Evolutionary conservation across 495 filamentous ascomycete genomes (phyloP).

Genomic region (Aspergillus nidulans): DNA sequence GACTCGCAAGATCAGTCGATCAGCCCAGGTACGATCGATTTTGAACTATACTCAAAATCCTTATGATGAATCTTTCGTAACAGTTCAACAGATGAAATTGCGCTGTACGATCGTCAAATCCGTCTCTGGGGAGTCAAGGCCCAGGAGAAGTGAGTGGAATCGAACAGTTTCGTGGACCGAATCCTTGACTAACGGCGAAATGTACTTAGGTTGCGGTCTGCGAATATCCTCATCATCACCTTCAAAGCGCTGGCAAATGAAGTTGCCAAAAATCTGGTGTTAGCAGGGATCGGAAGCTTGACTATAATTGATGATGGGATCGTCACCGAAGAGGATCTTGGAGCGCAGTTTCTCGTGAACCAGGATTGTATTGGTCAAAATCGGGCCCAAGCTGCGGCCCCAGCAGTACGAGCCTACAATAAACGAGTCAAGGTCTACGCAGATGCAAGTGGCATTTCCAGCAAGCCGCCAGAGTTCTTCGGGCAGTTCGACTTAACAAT

Average conservation of each 20-base stretch:
- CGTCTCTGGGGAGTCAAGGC: slow-evolving; percentile 97
- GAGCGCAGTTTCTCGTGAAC: slow-evolving; percentile 83
- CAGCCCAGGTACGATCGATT: slow-evolving; percentile 44
- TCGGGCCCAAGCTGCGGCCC: slow-evolving; percentile 78
- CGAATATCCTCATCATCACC: slow-evolving; percentile 84
- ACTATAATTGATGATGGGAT: slow-evolving; percentile 80
- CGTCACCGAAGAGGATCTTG: slow-evolving; percentile 77
- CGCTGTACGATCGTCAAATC: slow-evolving; percentile 96
- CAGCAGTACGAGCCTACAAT: slow-evolving; percentile 77
- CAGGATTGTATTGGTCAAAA: slow-evolving; percentile 72
- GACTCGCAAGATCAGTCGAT: slow-evolving; percentile 42
- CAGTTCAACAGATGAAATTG: slow-evolving; percentile 73
- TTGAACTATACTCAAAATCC: background rate
- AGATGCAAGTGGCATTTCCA: slow-evolving; percentile 59
- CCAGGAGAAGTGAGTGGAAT: slow-evolving; percentile 61
- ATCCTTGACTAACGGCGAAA: background rate
- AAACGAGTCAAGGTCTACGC: slow-evolving; percentile 76
- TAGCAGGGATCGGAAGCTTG: slow-evolving; percentile 88
- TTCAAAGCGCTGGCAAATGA: slow-evolving; percentile 91
- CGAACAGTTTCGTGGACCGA: background rate
- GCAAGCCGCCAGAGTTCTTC: slow-evolving; percentile 67
- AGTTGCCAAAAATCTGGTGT: slow-evolving; percentile 94
- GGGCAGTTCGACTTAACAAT: slow-evolving; percentile 78
- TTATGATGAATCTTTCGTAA: slow-evolving; percentile 5
- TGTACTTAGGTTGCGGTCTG: slow-evolving; percentile 67